These are phyloP conservation scores for Phaeosphaeriaceae sp. DNA, from an alignment of 2,329 filamentous ascomycete species.

Conservation along the genomic window DNA sequence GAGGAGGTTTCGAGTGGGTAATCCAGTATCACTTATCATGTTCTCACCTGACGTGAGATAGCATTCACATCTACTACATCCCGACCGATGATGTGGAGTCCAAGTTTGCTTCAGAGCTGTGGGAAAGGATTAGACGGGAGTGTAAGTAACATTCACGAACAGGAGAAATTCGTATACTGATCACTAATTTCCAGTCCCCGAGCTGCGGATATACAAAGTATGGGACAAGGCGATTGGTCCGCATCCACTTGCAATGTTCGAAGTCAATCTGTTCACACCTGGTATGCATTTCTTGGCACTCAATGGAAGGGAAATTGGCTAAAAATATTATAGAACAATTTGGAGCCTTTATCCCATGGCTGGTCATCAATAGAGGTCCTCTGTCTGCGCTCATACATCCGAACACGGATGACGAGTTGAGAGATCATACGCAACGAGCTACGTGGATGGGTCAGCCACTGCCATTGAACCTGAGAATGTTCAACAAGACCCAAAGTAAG, in stretches of 20 bases:
- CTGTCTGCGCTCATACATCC: constrained; percentile 83
- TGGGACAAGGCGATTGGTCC: constrained; percentile 83
- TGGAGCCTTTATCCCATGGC: constrained; percentile 86
- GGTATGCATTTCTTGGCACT: constrained; percentile 18
- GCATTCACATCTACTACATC: constrained; percentile 82
- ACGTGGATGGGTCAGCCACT: constrained; percentile 77
- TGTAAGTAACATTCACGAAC: constrained; percentile 59
- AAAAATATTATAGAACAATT: constrained; percentile 71
- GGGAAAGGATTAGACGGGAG: constrained; percentile 80
- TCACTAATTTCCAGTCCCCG: constrained; percentile 70
- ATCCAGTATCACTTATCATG: accelerated
- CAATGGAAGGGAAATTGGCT: neutral
- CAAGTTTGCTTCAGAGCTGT: constrained; percentile 74
- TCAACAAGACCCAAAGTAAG: constrained; percentile 47
- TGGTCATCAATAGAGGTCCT: constrained; percentile 81
- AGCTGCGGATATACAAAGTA: constrained; percentile 80
- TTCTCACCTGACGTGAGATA: constrained; percentile 16
- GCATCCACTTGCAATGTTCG: constrained; percentile 87
- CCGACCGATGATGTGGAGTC: constrained; percentile 67
- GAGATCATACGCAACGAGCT: constrained; percentile 73
- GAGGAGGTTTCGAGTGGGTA: constrained; percentile 75
- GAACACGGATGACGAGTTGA: constrained; percentile 72
- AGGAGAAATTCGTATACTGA: neutral
- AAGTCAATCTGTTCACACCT: constrained; percentile 87
- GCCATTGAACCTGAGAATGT: constrained; percentile 65